phyloP scores from a whole-genome alignment of 2,329 filamentous ascomycete species.

The Pseudocercospora eumusae region DNA sequence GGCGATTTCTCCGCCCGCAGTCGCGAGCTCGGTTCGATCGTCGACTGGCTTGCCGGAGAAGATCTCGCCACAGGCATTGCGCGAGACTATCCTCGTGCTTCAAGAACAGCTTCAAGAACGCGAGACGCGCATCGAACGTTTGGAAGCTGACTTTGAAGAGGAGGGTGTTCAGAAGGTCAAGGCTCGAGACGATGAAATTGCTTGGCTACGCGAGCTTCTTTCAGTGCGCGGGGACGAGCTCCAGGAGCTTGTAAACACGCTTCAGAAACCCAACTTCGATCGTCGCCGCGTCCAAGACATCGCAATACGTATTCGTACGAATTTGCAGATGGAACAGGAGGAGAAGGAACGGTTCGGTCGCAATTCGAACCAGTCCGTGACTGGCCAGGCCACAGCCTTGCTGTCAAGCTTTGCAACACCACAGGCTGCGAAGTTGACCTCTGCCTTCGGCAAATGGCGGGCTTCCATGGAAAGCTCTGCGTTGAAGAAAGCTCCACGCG shows the following conservation, averaged over 20 bases:
- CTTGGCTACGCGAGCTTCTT: slow-evolving; percentile 90
- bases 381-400: slow-evolving; percentile 67
- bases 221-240: slow-evolving; percentile 88
- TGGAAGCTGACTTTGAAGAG: slow-evolving; percentile 75
- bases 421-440: slow-evolving; percentile 83
- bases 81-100: slow-evolving; percentile 92
- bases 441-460: slow-evolving; percentile 96
- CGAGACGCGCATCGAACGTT: slow-evolving; percentile 82
- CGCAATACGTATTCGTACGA: slow-evolving; percentile 87
- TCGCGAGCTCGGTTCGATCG: slow-evolving; percentile 10
- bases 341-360: slow-evolving; percentile 77
- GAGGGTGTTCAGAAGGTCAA: slow-evolving; percentile 80
- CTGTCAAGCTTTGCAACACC: slow-evolving; percentile 77
- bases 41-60: slow-evolving; percentile 65
- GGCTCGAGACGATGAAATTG: slow-evolving; percentile 91
- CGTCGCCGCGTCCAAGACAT: slow-evolving; percentile 80
- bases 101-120: slow-evolving; percentile 96
- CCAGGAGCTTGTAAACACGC: slow-evolving; percentile 81
- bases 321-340: slow-evolving; percentile 96
- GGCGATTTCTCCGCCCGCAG: slow-evolving; percentile 36
- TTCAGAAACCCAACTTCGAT: slow-evolving; percentile 73
- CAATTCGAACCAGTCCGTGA: slow-evolving; percentile 17
- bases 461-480: slow-evolving; percentile 57
- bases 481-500: slow-evolving; percentile 48
- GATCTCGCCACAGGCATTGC: slow-evolving; percentile 89